A percentile compares a stretch with the other conserved stretches of the same genome.
phyloP scores from a whole-genome alignment of 2,329 filamentous ascomycete genomes.

The Capronia americana region DNA sequence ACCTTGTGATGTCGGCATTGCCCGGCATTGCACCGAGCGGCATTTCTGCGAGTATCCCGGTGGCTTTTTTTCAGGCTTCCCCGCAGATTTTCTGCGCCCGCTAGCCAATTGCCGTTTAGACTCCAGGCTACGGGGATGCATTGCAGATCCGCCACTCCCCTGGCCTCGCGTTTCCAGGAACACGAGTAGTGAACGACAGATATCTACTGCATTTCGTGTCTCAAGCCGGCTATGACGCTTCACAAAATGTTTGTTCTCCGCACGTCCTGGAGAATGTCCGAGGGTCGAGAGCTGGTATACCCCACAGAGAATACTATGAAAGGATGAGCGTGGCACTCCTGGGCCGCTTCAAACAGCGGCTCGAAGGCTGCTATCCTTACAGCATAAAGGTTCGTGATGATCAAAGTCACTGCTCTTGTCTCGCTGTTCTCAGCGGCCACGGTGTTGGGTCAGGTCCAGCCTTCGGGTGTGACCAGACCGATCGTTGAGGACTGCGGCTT shows the following conservation, averaged over 20 bases:
- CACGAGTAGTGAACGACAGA: not conserved
- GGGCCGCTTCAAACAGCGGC: not conserved
- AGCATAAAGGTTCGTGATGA: slow-evolving; percentile 16
- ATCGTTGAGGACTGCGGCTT: slow-evolving; percentile 43
- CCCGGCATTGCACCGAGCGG: slow-evolving; percentile 14
- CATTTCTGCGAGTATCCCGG: not conserved
- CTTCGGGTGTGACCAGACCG: slow-evolving; percentile 41
- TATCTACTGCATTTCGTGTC: not conserved
- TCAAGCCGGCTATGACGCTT: slow-evolving; percentile 18
- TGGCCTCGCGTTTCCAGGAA: not conserved
- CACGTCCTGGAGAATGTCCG: not conserved
- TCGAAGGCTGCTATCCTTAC: not conserved
- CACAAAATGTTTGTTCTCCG: slow-evolving; percentile 5
- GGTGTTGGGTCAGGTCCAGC: slow-evolving; percentile 39
- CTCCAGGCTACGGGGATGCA: slow-evolving; percentile 12
- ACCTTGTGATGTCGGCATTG: not conserved
- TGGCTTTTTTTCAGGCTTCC: slow-evolving; percentile 18
- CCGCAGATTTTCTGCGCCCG: slow-evolving; percentile 23
- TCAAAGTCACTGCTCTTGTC: slow-evolving; percentile 8
- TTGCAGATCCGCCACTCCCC: slow-evolving; percentile 12
- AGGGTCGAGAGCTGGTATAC: slow-evolving; percentile 10
- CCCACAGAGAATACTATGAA: slow-evolving; percentile 15
- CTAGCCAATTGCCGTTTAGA: slow-evolving; percentile 20
- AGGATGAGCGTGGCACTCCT: slow-evolving; percentile 1
- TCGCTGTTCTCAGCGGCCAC: slow-evolving; percentile 24